Evolutionary conservation across 73 alveolate species (phyloP).

Genomic region (Tetrahymena elliotti): DNA sequence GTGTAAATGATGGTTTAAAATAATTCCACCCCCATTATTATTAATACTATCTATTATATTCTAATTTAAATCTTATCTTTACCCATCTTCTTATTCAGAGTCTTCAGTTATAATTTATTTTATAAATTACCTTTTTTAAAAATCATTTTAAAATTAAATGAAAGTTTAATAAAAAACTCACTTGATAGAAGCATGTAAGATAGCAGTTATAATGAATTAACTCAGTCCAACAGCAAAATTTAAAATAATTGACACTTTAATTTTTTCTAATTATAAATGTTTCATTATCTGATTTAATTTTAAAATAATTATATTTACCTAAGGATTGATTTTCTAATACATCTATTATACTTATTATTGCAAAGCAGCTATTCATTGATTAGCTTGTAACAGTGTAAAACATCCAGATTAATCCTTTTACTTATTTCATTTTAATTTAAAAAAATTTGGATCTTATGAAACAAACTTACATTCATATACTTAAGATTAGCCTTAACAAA

Average conservation of each 20-base stretch:
- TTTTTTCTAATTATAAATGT: neutral
- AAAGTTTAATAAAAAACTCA: neutral
- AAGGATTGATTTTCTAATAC: neutral
- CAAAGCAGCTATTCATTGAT: neutral
- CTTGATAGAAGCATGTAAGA: neutral
- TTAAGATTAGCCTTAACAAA: neutral
- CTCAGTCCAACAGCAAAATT: neutral
- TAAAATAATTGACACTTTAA: neutral
- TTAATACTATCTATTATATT: neutral
- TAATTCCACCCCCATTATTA: neutral
- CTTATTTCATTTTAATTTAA: neutral
- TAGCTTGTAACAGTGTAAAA: neutral
- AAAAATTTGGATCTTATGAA: neutral
- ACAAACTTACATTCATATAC: neutral
- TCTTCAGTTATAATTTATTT: neutral
- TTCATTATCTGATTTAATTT: neutral
- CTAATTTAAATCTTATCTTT: neutral
- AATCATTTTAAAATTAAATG: neutral
- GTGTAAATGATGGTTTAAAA: neutral
- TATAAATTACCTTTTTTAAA: neutral
- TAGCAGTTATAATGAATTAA: neutral
- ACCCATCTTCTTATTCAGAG: neutral
- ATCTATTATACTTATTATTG: neutral
- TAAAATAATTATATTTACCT: neutral
- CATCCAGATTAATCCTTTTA: neutral